Evolutionary conservation across 2,329 filamentous ascomycete genomes (phyloP), one percentile per base, ranked within the genome.

Genomic region (Phialophora verrucosa): DNA sequence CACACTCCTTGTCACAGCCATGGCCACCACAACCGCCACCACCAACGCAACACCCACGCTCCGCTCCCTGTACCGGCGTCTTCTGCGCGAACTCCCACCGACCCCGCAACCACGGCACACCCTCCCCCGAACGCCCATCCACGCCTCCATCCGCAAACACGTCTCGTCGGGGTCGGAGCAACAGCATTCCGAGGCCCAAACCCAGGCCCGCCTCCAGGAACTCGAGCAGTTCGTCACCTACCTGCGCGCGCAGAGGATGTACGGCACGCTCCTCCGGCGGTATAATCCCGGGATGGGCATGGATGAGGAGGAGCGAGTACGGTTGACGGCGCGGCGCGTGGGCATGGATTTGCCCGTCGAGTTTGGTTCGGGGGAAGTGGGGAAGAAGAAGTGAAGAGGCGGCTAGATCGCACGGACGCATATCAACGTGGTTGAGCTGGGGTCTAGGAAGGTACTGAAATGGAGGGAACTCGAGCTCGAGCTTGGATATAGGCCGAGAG

Each of bases 261-360:
- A 98, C 77, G 85, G 87, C 29, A 89, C 87, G 17, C 81, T 98
- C 51, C 78, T 98, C 44, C 93, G 97, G 80, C 85, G 93, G 73
- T 98, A 99, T 80, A 98, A 98, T 78, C 93, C 93, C 0, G 93
- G 93, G 20, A 92, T 96, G 88, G 87, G 87, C 71, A 91, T 97
- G 90, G 88, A 90, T 76, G 88, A 96, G 79, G 84, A 88, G 76
- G 93, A 98, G 82, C 85, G 91, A 67, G 88, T 97, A 50, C 82
- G 92, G 65, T 81, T 97, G 81, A 91, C 91, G 62, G 95, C 95
- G 8, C 83, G 92, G 79, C 87, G 91, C 76, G 93, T 98, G 49
- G 95, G 94, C 20, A 92, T 97, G 90, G 86, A 97, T 78, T 76
- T 98, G 78, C 94, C 94, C 0, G 78, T 86, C 35, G 88, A 91